Evolutionary conservation across 1,284 basidiomycete genomes (phyloP).

Genomic region (Puccinia coronata): DNA sequence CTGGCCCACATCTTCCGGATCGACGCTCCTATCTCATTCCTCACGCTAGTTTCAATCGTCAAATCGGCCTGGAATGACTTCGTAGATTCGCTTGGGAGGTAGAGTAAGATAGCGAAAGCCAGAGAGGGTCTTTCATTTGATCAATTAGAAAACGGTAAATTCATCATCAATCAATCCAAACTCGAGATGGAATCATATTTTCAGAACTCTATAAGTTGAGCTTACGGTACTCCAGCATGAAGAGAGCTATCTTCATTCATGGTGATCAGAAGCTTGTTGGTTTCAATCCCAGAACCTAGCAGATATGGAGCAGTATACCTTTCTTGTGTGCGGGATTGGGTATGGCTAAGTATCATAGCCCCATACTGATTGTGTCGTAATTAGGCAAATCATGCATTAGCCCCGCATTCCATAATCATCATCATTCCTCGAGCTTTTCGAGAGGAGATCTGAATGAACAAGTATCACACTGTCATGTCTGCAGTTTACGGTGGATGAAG

Average conservation of each 20-base stretch:
- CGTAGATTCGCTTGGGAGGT: slow-evolving; percentile 30
- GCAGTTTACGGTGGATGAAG: background rate
- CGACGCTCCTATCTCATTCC: slow-evolving; percentile 44
- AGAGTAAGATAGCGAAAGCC: slow-evolving; percentile 47
- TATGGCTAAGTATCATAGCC: slow-evolving; percentile 37
- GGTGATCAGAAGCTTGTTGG: slow-evolving; percentile 48
- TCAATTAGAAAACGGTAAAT: background rate
- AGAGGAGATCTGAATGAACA: too few relatives aligned
- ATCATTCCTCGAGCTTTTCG: background rate
- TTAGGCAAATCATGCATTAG: background rate
- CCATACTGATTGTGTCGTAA: slow-evolving; percentile 42
- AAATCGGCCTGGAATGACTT: slow-evolving; percentile 45
- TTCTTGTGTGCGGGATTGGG: slow-evolving; percentile 45
- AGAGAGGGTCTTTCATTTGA: slow-evolving; percentile 31
- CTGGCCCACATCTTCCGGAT: slow-evolving; percentile 49
- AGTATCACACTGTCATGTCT: too few relatives aligned
- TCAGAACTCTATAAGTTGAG: background rate
- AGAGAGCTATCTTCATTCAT: slow-evolving; percentile 44
- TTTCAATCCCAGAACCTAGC: slow-evolving; percentile 50
- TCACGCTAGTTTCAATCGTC: slow-evolving; percentile 43
- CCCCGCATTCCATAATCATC: background rate
- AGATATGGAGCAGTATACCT: slow-evolving; percentile 38
- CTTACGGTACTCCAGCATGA: slow-evolving; percentile 47
- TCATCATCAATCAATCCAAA: background rate
- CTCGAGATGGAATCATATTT: background rate